Percentiles rank a stretch among this genome's conserved stretches.
These are phyloP conservation scores for Talaromyces nanjingensis DNA, from an alignment of 495 filamentous ascomycete genomes.

Conservation along the genomic window DNA sequence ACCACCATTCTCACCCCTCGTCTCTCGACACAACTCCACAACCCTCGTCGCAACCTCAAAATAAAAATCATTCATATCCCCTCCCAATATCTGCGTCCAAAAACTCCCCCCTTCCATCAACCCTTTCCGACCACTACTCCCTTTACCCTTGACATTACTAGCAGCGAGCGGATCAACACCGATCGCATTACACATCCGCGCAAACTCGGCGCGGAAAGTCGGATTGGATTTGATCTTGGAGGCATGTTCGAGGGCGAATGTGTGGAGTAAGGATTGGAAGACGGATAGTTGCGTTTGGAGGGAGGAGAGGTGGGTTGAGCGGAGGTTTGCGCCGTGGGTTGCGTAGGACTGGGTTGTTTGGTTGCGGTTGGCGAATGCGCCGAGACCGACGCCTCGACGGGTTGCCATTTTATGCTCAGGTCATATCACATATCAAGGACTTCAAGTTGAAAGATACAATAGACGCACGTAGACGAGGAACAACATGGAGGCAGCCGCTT, in stretches of 20 bases:
- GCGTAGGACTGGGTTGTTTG: conserved; percentile 80
- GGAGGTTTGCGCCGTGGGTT: conserved; percentile 77
- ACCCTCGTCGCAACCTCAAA: conserved; percentile 92
- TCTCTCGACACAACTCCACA: conserved; percentile 85
- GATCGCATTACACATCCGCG: conserved; percentile 95
- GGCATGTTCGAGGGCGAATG: conserved; percentile 88
- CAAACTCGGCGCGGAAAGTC: conserved; percentile 91
- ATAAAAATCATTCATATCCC: conserved; percentile 95
- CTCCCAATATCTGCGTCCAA: conserved; percentile 88
- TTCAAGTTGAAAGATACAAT: background rate
- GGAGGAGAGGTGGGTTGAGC: conserved; percentile 69
- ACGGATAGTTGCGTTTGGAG: conserved; percentile 89
- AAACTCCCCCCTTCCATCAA: conserved; percentile 53
- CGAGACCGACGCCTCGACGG: conserved; percentile 74
- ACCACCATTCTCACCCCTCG: conserved; percentile 86
- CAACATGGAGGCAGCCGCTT: background rate
- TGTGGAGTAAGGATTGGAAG: conserved; percentile 88
- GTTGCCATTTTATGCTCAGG: conserved; percentile 28
- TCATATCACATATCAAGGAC: background rate
- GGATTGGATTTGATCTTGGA: conserved; percentile 94
- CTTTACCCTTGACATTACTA: conserved; percentile 53
- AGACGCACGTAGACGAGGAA: background rate
- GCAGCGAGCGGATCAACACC: conserved; percentile 88
- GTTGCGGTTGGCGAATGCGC: conserved; percentile 77
- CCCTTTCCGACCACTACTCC: conserved; percentile 27